phyloP scores from a whole-genome alignment of 768 basidiomycete species.

The Pholiota microspora region DNA sequence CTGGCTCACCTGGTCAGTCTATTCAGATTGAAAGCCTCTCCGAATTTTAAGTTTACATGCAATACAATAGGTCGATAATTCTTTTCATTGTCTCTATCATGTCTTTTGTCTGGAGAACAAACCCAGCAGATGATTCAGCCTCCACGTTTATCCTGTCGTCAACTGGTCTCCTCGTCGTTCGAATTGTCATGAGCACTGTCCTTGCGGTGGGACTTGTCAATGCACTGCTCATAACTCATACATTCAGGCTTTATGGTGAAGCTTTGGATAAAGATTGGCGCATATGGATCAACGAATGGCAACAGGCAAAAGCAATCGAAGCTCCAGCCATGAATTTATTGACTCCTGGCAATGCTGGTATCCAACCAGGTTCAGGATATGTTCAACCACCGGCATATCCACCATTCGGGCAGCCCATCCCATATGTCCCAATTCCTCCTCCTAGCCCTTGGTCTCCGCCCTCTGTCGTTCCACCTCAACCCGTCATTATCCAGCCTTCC shows the following conservation, averaged over 20 bases:
- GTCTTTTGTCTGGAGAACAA: slow-evolving; percentile 56
- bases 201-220: background rate
- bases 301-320: background rate
- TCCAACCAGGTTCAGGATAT: no score
- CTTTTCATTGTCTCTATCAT: slow-evolving; percentile 56
- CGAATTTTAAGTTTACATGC: background rate
- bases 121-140: background rate
- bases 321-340: background rate
- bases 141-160: background rate
- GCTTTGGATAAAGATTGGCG: background rate
- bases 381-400: no score
- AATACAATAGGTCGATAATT: slow-evolving; percentile 49
- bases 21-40: background rate
- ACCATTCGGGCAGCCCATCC: no score
- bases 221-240: background rate
- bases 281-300: background rate
- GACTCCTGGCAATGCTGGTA: no score
- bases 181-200: background rate
- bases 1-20: slow-evolving; percentile 58
- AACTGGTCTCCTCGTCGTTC: background rate
- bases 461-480: no score
- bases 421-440: no score
- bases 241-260: background rate
- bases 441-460: no score
- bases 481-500: no score